These are phyloP conservation scores for Xerocomus potaroensis DNA, from an alignment of 768 basidiomycete genomes.

Conservation along the genomic window DNA sequence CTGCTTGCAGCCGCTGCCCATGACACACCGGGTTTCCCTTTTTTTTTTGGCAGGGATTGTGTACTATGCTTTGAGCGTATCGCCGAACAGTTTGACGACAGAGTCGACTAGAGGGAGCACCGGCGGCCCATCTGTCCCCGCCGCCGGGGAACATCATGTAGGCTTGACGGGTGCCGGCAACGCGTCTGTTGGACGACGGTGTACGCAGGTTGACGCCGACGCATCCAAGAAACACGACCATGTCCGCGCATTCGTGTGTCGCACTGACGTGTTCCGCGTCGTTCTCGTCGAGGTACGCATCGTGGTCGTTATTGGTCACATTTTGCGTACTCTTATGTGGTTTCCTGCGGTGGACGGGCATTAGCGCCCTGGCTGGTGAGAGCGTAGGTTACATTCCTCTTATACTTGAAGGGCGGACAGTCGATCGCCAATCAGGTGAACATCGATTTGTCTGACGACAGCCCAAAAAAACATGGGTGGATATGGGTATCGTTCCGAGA, in stretches of 20 bases:
- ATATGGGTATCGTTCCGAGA: constrained; percentile 16
- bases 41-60: constrained; percentile 1
- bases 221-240: constrained; percentile 8
- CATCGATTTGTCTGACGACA: background rate
- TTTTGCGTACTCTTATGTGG: background rate
- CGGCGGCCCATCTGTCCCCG: no score
- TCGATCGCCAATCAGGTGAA: constrained; percentile 10
- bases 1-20: no score
- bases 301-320: background rate
- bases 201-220: background rate
- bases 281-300: constrained; percentile 14
- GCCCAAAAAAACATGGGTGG: no score
- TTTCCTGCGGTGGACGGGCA: background rate
- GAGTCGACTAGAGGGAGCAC: no score
- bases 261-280: constrained; percentile 6
- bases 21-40: background rate
- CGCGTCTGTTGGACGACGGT: no score
- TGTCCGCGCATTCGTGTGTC: constrained; percentile 6
- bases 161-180: no score
- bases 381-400: constrained; percentile 13
- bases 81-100: constrained; percentile 5
- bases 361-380: constrained; percentile 9
- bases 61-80: constrained; percentile 4
- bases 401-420: constrained; percentile 21
- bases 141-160: no score